Conservation (phyloP, 345 rosid species). For the Conringia planisiliqua region DNA sequence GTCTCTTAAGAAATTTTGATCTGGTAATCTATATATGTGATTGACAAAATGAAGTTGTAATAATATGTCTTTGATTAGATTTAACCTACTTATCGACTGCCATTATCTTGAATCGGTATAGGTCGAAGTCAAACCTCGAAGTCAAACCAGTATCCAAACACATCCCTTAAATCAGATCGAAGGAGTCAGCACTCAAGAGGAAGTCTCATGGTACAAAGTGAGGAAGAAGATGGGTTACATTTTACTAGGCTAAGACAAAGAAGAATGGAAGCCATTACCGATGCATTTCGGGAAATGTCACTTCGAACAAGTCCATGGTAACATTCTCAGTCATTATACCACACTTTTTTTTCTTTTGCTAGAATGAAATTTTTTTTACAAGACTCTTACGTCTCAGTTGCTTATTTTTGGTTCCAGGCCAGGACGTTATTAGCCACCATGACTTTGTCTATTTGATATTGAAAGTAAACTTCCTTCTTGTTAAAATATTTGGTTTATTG, state of each 20-base stretch:
- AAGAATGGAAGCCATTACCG: background rate
- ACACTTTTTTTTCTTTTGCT: background rate
- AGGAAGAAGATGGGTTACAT: background rate
- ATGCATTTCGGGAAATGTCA: background rate
- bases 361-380: background rate
- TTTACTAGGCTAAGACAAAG: background rate
- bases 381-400: background rate
- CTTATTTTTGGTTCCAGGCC: too few species aligned
- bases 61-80: background rate
- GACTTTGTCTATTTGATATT: conserved; percentile 5
- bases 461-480: background rate
- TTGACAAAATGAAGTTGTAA: background rate
- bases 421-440: too few species aligned
- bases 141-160: background rate
- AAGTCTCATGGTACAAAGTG: background rate
- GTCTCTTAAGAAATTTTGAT: too few species aligned
- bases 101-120: background rate
- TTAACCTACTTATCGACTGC: background rate
- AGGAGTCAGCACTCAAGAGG: background rate
- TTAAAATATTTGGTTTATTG: background rate
- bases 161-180: background rate
- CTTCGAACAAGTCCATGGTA: background rate
- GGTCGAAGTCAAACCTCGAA: background rate
- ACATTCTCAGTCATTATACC: background rate
- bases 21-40: too few species aligned